These are phyloP conservation scores for Rhynchospora breviuscula DNA, from an alignment of 176 grass and related monocot species.

Conservation along the genomic window DNA sequence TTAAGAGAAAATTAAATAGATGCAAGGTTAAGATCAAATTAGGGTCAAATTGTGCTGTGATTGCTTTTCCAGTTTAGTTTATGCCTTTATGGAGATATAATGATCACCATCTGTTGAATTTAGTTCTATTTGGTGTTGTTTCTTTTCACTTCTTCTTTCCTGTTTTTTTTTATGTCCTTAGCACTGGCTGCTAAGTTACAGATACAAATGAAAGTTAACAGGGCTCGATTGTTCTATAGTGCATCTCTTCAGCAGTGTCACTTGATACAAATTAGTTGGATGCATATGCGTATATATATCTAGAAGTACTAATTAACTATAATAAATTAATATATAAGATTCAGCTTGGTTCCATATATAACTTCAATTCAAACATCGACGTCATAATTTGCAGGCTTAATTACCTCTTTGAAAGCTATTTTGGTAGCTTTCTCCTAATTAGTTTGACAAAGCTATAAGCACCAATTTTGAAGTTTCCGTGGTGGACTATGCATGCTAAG, in stretches of 20 bases:
- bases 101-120: not conserved
- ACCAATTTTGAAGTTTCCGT: not conserved
- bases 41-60: not conserved
- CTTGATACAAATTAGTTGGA: not conserved
- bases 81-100: not conserved
- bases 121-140: not conserved
- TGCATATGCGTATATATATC: not conserved
- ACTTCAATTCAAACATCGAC: not conserved
- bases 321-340: not conserved
- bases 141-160: not conserved
- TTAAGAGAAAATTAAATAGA: constrained; percentile 20
- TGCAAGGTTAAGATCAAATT: not conserved
- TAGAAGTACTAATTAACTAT: not conserved
- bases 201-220: not conserved
- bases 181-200: not conserved
- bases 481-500: not conserved
- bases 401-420: constrained; percentile 13
- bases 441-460: not conserved
- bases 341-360: not conserved
- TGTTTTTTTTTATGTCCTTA: not conserved
- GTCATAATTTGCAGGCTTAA: not conserved
- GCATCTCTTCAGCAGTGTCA: too few relatives aligned
- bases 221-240: not conserved
- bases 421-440: constrained; percentile 3
- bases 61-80: not conserved